Evolutionary conservation across 805 yeast species (phyloP).

Genomic region (Yueomyces sp.): DNA sequence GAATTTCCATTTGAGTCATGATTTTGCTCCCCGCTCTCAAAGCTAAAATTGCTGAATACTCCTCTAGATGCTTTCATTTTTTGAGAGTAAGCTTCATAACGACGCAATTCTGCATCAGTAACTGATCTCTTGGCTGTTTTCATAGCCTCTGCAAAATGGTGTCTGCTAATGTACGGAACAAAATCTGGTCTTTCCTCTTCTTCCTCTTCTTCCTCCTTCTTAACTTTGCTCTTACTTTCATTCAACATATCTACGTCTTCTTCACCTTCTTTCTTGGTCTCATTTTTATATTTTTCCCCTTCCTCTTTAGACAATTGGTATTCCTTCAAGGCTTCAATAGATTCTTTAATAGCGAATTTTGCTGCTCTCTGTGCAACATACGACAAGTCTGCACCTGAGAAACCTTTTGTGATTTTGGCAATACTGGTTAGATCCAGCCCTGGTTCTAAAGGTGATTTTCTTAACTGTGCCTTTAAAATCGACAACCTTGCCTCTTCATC

Average conservation of each 20-base stretch:
- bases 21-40: slow-evolving; percentile 33
- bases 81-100: slow-evolving; percentile 96
- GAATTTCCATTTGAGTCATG: slow-evolving; percentile 25
- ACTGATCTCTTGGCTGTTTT: slow-evolving; percentile 97
- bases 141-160: slow-evolving; percentile 98
- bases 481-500: slow-evolving; percentile 90
- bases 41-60: slow-evolving; percentile 79
- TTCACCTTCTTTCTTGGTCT: slow-evolving; percentile 27
- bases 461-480: slow-evolving; percentile 85
- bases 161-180: slow-evolving; percentile 86
- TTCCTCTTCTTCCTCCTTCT: slow-evolving; percentile 22
- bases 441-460: slow-evolving; percentile 97
- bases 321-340: slow-evolving; percentile 67
- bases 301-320: slow-evolving; percentile 36
- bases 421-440: slow-evolving; percentile 79
- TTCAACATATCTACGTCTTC: slow-evolving; percentile 31
- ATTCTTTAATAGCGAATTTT: slow-evolving; percentile 93
- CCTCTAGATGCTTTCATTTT: slow-evolving; percentile 94
- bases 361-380: slow-evolving; percentile 98
- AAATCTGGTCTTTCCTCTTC: slow-evolving; percentile 73
- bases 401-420: slow-evolving; percentile 86
- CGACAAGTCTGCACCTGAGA: slow-evolving; percentile 96
- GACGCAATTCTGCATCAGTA: slow-evolving; percentile 90
- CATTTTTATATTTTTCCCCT: slow-evolving; percentile 21
- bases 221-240: slow-evolving; percentile 23